Conservation (phyloP, 2,329 filamentous ascomycete genomes). For the Xylaria polymorpha region DNA sequence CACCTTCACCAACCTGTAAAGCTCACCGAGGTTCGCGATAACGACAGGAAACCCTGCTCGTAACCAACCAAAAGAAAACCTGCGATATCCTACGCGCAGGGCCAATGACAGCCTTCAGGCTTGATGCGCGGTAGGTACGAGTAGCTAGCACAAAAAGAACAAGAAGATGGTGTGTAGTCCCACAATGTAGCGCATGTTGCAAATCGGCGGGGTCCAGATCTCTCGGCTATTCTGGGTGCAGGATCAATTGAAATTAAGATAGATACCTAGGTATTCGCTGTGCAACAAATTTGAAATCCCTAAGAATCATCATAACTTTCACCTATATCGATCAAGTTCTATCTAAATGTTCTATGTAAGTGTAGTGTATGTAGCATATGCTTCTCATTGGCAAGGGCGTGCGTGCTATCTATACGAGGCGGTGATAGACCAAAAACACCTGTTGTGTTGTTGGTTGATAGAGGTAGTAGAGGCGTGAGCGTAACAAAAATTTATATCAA, state of each 20-base stretch:
- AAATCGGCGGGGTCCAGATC: constrained; percentile 33
- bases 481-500: constrained; percentile 19
- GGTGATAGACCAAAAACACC: constrained; percentile 9
- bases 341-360: background rate
- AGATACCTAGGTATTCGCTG: constrained; percentile 6
- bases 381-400: background rate
- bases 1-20: constrained; percentile 8
- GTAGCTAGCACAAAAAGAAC: background rate
- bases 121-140: constrained; percentile 11
- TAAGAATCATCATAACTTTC: background rate
- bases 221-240: constrained; percentile 35
- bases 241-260: constrained; percentile 26
- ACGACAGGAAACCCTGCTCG: constrained; percentile 11
- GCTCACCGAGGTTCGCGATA: constrained; percentile 14
- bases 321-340: background rate
- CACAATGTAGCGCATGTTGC: constrained; percentile 28
- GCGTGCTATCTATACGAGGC: background rate
- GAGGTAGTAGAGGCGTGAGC: constrained; percentile 18
- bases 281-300: constrained; percentile 27
- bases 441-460: constrained; percentile 1
- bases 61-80: constrained; percentile 15
- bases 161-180: constrained; percentile 37
- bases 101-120: constrained; percentile 2
- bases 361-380: background rate
- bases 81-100: constrained; percentile 11